phyloP scores from a whole-genome alignment of 306 rosid species.

The Fragaria nilgerrensis region DNA sequence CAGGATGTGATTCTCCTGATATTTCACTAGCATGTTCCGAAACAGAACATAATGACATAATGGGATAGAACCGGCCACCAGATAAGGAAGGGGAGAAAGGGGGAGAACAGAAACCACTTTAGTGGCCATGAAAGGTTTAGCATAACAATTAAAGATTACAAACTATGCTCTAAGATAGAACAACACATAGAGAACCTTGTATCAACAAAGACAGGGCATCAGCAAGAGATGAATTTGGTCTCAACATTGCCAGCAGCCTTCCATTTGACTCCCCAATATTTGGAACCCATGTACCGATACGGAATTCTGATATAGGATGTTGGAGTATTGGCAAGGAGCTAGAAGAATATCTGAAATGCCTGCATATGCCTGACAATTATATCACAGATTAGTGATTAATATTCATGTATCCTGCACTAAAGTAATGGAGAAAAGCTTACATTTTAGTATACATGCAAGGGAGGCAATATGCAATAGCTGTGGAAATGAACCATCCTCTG shows the following conservation, averaged over 20 bases:
- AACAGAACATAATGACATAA: not conserved
- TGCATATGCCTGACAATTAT: constrained; percentile 69
- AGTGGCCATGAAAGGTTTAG: not conserved
- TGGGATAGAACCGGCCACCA: not conserved
- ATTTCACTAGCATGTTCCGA: not conserved
- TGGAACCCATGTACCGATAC: constrained; percentile 83
- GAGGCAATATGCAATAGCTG: constrained; percentile 75
- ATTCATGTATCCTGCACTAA: constrained; percentile 22
- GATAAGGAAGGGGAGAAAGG: not conserved
- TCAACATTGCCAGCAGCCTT: constrained; percentile 65
- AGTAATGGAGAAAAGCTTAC: constrained; percentile 40
- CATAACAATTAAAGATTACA: not conserved
- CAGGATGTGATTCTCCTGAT: not conserved
- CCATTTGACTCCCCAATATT: constrained; percentile 68
- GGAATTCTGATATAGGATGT: constrained; percentile 64
- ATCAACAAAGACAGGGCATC: constrained; percentile 62
- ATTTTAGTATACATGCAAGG: constrained; percentile 65
- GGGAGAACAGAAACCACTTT: not conserved
- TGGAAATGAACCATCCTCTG: constrained; percentile 59
- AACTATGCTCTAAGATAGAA: not conserved
- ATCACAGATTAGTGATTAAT: constrained; percentile 41
- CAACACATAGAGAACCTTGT: constrained; percentile 46
- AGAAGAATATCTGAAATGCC: constrained; percentile 67
- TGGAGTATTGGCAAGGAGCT: constrained; percentile 81
- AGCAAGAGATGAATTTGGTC: constrained; percentile 67